Conservation (phyloP, 2,329 filamentous ascomycete species). For the Cercospora citrullina region DNA sequence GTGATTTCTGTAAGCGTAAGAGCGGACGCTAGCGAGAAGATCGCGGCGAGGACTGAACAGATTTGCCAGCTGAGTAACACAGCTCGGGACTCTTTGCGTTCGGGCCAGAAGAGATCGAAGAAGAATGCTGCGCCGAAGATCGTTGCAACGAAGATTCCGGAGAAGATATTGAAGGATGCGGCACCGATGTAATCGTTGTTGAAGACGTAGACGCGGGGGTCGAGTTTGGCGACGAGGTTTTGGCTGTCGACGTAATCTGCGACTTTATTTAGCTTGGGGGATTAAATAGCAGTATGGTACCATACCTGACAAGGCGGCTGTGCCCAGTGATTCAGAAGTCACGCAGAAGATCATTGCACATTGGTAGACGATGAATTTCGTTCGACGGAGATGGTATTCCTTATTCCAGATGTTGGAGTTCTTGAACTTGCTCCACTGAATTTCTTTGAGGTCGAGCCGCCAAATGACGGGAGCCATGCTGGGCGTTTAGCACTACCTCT, state of each 20-base stretch:
- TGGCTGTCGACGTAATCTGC: slow-evolving; percentile 58
- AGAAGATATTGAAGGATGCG: slow-evolving; percentile 60
- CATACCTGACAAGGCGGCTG: slow-evolving; percentile 55
- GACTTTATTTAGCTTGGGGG: too few relatives aligned
- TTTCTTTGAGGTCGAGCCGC: slow-evolving; percentile 58
- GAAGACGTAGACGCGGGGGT: slow-evolving; percentile 47
- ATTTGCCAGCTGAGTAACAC: slow-evolving; percentile 58
- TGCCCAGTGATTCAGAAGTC: slow-evolving; percentile 58
- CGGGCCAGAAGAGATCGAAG: slow-evolving; percentile 63
- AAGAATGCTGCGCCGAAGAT: slow-evolving; percentile 62
- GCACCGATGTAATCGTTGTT: slow-evolving; percentile 59
- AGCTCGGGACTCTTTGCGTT: slow-evolving; percentile 50
- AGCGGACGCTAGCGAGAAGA: slow-evolving; percentile 51
- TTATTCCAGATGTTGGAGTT: slow-evolving; percentile 58
- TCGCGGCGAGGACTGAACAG: slow-evolving; percentile 51
- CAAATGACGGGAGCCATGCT: slow-evolving; percentile 52
- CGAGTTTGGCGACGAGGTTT: slow-evolving; percentile 45
- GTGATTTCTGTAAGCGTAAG: slow-evolving; percentile 55
- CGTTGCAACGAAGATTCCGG: slow-evolving; percentile 57
- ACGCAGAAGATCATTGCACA: slow-evolving; percentile 60
- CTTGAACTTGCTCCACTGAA: slow-evolving; percentile 61
- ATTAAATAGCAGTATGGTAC: not conserved
- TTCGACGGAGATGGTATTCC: slow-evolving; percentile 55
- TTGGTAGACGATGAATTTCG: slow-evolving; percentile 62
- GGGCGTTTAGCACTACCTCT: not conserved